Conservation (phyloP, 768 basidiomycete species). For the Russula sp. region DNA sequence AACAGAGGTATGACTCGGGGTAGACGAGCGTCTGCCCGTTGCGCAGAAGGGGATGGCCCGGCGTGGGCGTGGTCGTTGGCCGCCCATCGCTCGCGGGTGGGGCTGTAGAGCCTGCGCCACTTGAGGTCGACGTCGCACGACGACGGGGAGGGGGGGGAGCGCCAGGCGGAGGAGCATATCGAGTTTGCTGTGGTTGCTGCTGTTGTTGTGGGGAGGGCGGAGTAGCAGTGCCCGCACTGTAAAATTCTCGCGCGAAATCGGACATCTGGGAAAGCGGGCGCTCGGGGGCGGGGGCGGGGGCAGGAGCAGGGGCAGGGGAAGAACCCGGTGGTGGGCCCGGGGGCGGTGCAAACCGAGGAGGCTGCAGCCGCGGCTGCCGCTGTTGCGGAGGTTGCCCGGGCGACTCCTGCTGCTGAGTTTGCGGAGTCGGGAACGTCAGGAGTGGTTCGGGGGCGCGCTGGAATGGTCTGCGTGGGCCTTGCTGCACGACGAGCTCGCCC, state of each 20-base stretch:
- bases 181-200: slow-evolving; percentile 6
- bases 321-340: slow-evolving; percentile 5
- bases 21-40: slow-evolving; percentile 62
- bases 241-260: slow-evolving; percentile 59
- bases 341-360: slow-evolving; percentile 19
- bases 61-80: slow-evolving; percentile 55
- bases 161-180: slow-evolving; percentile 30
- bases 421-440: neutral
- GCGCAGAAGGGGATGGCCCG: slow-evolving; percentile 61
- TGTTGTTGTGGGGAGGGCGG: neutral
- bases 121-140: slow-evolving; percentile 12
- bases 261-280: slow-evolving; percentile 29
- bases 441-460: slow-evolving; percentile 33
- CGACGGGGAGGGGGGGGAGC: slow-evolving; percentile 23
- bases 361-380: neutral
- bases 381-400: neutral
- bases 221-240: slow-evolving; percentile 39
- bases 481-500: slow-evolving; percentile 57
- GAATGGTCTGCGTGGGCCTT: slow-evolving; percentile 58
- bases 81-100: slow-evolving; percentile 41
- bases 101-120: slow-evolving; percentile 1
- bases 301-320: neutral
- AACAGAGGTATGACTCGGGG: slow-evolving; percentile 52
- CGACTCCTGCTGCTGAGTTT: neutral
- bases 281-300: neutral